Base-by-base conservation (phyloP, 2,329 filamentous ascomycete species). In the Hypomyces perniciosus region DNA sequence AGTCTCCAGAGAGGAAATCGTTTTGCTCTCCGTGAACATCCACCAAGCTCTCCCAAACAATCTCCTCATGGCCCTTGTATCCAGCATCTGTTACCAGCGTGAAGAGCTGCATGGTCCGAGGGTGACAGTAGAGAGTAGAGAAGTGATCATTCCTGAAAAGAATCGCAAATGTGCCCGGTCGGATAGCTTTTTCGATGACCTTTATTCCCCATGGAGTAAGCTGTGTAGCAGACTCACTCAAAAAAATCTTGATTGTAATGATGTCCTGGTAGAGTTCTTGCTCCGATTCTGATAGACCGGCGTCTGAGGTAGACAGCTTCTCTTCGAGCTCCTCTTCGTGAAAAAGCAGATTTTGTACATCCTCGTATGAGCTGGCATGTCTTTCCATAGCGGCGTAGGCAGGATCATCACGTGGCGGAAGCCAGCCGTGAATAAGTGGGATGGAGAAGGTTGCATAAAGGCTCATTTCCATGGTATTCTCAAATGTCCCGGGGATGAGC, bases 121-220 rank as follows among this genome's bases (percentile, higher is more conserved):
- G 90, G 60, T 97, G 90, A 54, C 91, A 89, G 68, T 95, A 96
- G 0, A 99, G 68, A 0, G 92, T 97, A 39, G 90, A 90, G 63
- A 99, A 99, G 65, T 99, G 93, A 63, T 99, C 92, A 61, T 99
- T 99, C 28, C 93, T 83, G 72, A 99, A 99, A 1, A 99, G 71
- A 45, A 99, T 97, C 0, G 89, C 89, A 55, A 96, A 81, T 1
- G 86, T 83, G 2, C 90, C 92, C 1, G 90, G 85, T 9, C 79
- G 72, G 51, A 96, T 77, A 5, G 79, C 83, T 46, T 81, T 80
- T 1, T 78, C 78, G 37, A 97, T 84, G 1, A 87, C 80, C 37
- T 87, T 79, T 2, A 99, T 76, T 0, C 93, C 93, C 67, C 85
- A 86, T 0, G 81, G 74, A 0, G 93, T 96, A 26, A 99, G 73